Percentiles rank a stretch among this genome's conserved stretches.
These are phyloP conservation scores for Thymus mandschuricus DNA, from an alignment of 257 asterid species.

Conservation along the genomic window DNA sequence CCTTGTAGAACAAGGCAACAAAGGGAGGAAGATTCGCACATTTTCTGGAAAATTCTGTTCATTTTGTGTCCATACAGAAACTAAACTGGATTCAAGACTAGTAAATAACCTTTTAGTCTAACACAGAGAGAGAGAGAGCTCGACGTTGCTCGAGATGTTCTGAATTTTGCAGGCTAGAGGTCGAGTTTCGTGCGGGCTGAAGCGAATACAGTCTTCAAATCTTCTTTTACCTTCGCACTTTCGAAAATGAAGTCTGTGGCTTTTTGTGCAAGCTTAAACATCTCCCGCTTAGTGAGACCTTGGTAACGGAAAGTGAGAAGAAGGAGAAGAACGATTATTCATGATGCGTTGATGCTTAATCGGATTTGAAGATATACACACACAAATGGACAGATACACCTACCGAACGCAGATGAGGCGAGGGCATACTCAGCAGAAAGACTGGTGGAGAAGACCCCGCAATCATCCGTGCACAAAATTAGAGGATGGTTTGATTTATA, in stretches of 20 bases:
- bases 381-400: conserved; percentile 16
- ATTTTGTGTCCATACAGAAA: too few species aligned
- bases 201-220: conserved; percentile 59
- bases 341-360: not conserved
- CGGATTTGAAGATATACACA: conserved; percentile 11
- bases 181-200: conserved; percentile 47
- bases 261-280: conserved; percentile 62
- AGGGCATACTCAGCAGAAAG: conserved; percentile 65
- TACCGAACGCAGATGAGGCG: conserved; percentile 74
- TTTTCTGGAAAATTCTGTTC: too few species aligned
- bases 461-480: conserved; percentile 82
- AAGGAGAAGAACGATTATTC: not conserved
- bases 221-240: conserved; percentile 55
- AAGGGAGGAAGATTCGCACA: too few species aligned
- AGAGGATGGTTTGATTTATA: conserved; percentile 73
- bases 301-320: conserved; percentile 11
- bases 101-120: not conserved
- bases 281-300: conserved; percentile 72
- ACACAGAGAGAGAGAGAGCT: not conserved
- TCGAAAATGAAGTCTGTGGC: conserved; percentile 68
- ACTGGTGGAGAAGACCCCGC: conserved; percentile 85
- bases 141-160: not conserved
- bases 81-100: too few species aligned
- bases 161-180: conserved; percentile 10
- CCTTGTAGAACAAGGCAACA: too few species aligned